Base-by-base conservation (phyloP, 805 yeast species). In the Hemisphaericaspora nanyangensis region DNA sequence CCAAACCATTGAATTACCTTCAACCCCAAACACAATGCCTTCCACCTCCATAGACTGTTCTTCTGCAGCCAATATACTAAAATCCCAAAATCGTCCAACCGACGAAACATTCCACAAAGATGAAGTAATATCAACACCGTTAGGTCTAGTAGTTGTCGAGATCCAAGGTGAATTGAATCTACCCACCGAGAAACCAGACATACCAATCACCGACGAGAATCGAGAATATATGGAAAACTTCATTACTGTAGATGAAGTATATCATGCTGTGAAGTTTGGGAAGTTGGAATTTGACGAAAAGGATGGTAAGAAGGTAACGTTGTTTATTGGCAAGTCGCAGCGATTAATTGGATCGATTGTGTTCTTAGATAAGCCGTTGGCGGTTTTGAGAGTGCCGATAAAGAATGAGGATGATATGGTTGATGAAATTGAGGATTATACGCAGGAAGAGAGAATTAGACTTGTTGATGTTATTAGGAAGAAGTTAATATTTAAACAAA, bases 131-230 rank as follows among this genome's bases (percentile, higher is more conserved):
- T 48, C 72, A 1, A 79, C 90, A 0, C 72, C 80, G 1, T 58
- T 63, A 31, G 93, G 91, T 1, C 69, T 79, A 31, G 69, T 76
- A 2, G 49, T 84, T 13, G 44, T 84, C 15, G 93, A 84, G 54
- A 82, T 84, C 15, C 93, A 84, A 52, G 93, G 93, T 7, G 86
- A 80, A 26, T 56, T 84, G 29, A 76, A 77, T 40, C 52, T 80
- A 3, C 74, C 74, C 2, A 38, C 40, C 5, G 34, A 38, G 7
- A 52, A 49, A 4, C 80, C 82, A 0, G 42, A 50, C 4, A 50
- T 49, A 16, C 47, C 44, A 2, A 51, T 53, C 5, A 49, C 63
- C 31, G 55, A 58, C 12, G 34, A 31, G 8, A 35, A 40, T 13
- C 29, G 42, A 16, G 65, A 58, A 27, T 71, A 66, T 40, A 55